These are phyloP conservation scores for Cryphonectria carpinicola DNA, from an alignment of 2,329 filamentous ascomycete genomes.

Conservation along the genomic window DNA sequence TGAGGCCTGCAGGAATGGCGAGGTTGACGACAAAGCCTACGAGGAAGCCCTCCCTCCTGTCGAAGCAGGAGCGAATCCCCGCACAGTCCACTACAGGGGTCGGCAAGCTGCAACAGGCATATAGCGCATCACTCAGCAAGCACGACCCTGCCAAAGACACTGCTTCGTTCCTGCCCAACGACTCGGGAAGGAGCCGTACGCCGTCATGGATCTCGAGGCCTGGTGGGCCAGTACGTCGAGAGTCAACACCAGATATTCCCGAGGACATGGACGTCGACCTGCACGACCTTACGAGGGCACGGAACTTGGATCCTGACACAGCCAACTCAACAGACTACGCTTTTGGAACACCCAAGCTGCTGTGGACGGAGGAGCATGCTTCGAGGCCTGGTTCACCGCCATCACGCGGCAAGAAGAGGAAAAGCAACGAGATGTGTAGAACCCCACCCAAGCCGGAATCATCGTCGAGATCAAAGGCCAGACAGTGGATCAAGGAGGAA, in stretches of 20 bases:
- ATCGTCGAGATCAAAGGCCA: conserved; percentile 42
- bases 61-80: conserved; percentile 46
- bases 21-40: conserved; percentile 48
- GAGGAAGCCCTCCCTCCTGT: conserved; percentile 50
- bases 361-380: conserved; percentile 50
- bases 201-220: conserved; percentile 21
- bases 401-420: conserved; percentile 54
- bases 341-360: conserved; percentile 43
- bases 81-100: conserved; percentile 40
- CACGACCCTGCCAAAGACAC: conserved; percentile 19
- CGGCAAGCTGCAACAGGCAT: conserved; percentile 41
- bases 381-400: conserved; percentile 43
- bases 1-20: conserved; percentile 45
- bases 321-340: conserved; percentile 35
- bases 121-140: conserved; percentile 39
- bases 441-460: conserved; percentile 29
- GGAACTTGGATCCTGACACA: conserved; percentile 31
- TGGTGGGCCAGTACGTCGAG: conserved; percentile 24
- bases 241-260: conserved; percentile 35
- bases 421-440: conserved; percentile 52
- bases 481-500: conserved; percentile 35
- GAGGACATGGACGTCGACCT: conserved; percentile 39
- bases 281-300: conserved; percentile 46
- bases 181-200: conserved; percentile 30
- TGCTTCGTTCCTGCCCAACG: conserved; percentile 23